Evolutionary conservation across 169 alveolate genomes (phyloP).

Genomic region (Theileria equi): DNA sequence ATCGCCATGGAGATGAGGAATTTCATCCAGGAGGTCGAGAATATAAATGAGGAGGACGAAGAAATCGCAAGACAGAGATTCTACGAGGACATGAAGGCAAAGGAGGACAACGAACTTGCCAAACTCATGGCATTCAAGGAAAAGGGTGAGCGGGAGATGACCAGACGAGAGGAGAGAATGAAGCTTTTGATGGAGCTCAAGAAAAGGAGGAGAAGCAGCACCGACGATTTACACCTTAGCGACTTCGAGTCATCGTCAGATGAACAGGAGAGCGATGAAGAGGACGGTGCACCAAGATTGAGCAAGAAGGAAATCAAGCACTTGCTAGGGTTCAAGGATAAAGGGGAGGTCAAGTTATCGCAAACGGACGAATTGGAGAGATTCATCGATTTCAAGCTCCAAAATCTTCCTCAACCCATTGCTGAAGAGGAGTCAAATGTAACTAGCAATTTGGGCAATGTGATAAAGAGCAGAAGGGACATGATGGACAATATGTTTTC

Average conservation of each 20-base stretch:
- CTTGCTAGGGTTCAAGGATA: constrained; percentile 28
- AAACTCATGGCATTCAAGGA: constrained; percentile 60
- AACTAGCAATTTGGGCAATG: neutral
- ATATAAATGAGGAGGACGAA: constrained; percentile 59
- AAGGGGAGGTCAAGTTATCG: neutral
- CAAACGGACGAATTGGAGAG: constrained; percentile 30
- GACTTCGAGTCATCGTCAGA: constrained; percentile 64
- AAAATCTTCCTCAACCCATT: no score
- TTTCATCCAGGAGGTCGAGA: constrained; percentile 52
- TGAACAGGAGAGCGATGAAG: constrained; percentile 3
- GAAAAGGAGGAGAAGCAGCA: constrained; percentile 14
- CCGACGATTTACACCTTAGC: constrained; percentile 47
- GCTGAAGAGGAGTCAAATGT: neutral
- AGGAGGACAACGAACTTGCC: constrained; percentile 47
- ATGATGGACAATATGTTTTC: constrained; percentile 10
- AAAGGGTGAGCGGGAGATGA: constrained; percentile 48
- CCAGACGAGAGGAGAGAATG: constrained; percentile 54
- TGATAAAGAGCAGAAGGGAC: constrained; percentile 9
- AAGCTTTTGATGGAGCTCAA: constrained; percentile 45
- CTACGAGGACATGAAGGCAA: constrained; percentile 36
- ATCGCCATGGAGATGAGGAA: constrained; percentile 49
- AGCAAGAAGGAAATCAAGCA: constrained; percentile 26
- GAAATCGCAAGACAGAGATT: constrained; percentile 61
- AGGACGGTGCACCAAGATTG: neutral
- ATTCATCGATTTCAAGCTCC: constrained; percentile 37